Evolutionary conservation across 83 land plant species (phyloP), one percentile per base, ranked within the genome.

Genomic region (Picea mariana): DNA sequence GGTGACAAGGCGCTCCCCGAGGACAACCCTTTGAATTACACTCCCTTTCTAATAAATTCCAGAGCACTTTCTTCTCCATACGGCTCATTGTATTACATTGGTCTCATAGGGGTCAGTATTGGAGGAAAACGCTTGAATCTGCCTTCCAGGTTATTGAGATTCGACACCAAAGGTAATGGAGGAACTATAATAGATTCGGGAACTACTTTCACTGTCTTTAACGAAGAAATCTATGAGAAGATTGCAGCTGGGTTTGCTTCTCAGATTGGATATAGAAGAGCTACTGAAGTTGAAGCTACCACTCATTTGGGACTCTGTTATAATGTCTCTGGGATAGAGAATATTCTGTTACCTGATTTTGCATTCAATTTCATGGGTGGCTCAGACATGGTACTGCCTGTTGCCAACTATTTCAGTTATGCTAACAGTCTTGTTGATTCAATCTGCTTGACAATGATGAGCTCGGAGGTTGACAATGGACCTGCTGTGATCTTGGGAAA

Each of bases 101-200:
- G 78, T 4, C 81, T 91, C 12, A 62, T 83, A 58, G 60, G 75
- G 52, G 85, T 88, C 75, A 72, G 76, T 3, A 85, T 91, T 63
- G 90, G 89, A n/a, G 23, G 89, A 0, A 73, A 80, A 52, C 68
- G 15, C 18, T 85, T 91, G 20, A 83, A n/a, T 55, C 15, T 91
- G 17, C 88, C 87, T 21, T 49, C 79, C 80, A 49, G 62, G 73
- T 59, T 80, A 40, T 27, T 90, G 16, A 2, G 42, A 3, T 84
- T 85, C 3, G 78, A 64, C 6, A 12, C 80, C 8, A 75, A 73
- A 34, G 93, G 90, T 4, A 59, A 81, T 38, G 90, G 93, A 13
- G 93, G 93, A 44, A 60, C 88, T 16, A 91, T 91, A 31, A 71
- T 91, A 9, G 93, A 91, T 68, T 88, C 93, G 24, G 93, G 90